Conservation (phyloP, 345 rosid genomes). For the Eucalyptus sp. region DNA sequence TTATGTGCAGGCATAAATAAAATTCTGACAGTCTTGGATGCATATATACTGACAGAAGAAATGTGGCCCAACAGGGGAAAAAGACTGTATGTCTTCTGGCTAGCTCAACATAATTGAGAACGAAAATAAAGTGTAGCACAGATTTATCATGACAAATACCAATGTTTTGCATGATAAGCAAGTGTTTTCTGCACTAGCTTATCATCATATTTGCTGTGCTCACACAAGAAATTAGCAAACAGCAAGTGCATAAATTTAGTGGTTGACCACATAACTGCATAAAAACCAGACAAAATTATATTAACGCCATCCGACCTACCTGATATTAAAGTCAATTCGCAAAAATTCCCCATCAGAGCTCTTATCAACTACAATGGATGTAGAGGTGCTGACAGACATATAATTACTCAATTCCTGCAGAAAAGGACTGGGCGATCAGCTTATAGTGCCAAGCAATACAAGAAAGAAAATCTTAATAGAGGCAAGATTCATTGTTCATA, state of each 20-base stretch:
- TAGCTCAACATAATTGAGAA: background rate
- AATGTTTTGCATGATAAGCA: background rate
- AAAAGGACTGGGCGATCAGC: background rate
- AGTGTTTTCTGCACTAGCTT: background rate
- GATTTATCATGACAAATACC: background rate
- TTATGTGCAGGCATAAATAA: background rate
- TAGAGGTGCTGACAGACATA: conserved; percentile 67
- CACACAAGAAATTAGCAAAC: background rate
- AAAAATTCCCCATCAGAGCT: conserved; percentile 90
- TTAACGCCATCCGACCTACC: conserved; percentile 18
- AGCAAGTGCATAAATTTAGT: background rate
- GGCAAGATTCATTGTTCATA: background rate
- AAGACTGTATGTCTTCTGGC: background rate
- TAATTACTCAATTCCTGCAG: conserved; percentile 80
- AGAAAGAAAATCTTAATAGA: background rate
- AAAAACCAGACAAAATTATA: background rate
- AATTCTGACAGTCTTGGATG: background rate
- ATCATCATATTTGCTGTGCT: background rate
- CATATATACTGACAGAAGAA: background rate
- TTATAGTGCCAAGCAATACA: background rate
- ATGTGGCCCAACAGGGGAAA: background rate
- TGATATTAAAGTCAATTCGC: conserved; percentile 84
- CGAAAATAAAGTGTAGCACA: background rate
- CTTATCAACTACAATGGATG: conserved; percentile 79
- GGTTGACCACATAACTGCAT: background rate